Evolutionary conservation across 768 basidiomycete genomes (phyloP), one percentile per base, ranked within the genome.

Genomic region (Pholiota microspora): DNA sequence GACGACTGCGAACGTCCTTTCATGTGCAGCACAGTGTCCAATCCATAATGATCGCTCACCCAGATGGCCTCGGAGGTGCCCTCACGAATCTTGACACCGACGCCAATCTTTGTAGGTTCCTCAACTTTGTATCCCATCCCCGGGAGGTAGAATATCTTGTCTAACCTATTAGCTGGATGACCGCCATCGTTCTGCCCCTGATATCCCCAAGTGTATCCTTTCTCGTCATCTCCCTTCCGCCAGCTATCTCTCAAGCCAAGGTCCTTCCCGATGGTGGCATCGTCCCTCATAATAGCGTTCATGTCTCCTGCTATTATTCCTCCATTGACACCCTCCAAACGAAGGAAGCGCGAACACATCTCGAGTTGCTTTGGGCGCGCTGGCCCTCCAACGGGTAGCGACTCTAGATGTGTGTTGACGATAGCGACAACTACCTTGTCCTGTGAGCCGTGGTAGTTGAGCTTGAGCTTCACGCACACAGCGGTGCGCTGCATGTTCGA

Each of bases 381-480:
- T 7, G 54, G 34, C 18, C 59, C 57, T n/a, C 84, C 85, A 0
- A 48, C 13, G 0, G 74, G 71, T 48, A 85, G 62, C 9, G 86
- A 87, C 69, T 92, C 89, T 46, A 92, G 72, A 62, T 92, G 89
- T 23, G 88, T 88, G 65, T 90, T 91, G 24, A 81, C 80, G 35
- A 90, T 69, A 25, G 87, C 76, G 57, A 89, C 53, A n/a, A 75
- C 72, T 49, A 77, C 73, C 36, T 72, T 73, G 31, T 56, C 71
- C 24, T 60, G 70, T 32, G 61, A 58, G 7, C 58, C 58, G 0
- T 58, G 59, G 27, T 54, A 57, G 16, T 56, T 54, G 12, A 69
- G 59, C 44, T 59, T 58, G 57, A 69, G 52, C 54, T 69, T 67
- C 36, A 66, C 65, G 50, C 64, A 73, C 48, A 91, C 58, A 45